Evolutionary conservation across 495 filamentous ascomycete genomes (phyloP), one percentile per base, ranked within the genome.

Genomic region (Aspergillus homomorphus): DNA sequence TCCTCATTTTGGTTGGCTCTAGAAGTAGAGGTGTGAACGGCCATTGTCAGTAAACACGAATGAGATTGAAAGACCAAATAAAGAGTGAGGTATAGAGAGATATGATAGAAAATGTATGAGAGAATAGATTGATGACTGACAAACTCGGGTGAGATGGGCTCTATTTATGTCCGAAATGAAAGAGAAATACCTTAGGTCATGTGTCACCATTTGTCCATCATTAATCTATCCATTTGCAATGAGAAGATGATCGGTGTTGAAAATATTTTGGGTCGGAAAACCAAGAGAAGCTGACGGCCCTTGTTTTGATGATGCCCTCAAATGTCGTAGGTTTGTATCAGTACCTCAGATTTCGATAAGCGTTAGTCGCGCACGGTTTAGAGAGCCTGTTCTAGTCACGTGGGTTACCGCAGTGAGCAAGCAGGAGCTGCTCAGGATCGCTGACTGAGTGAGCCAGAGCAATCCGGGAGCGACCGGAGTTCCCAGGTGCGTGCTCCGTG

Each of bases 181-280:
- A 38, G 33, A 38, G 33, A 49, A 49, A 49, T 49, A 49, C 45
- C 45, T 49, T 49, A 49, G 45, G 45, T 49, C 21, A 49, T 49
- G 21, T 14, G 24, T 49, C 20, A 49, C 21, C 45, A 49, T 49
- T 49, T 21, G 10, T 49, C 45, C 21, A 49, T 49, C 14, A 49
- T 49, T 49, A 49, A 49, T 49, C 45, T 49, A 49, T 49, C 45
- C 15, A 38, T 38, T 49, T 49, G 45, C 21, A 49, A 49, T 49
- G 20, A 49, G 24, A 21, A 49, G 21, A 49, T 49, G 10, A 49
- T 49, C 21, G 33, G 33, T 49, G 10, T 49, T 49, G 16, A 49
- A 49, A 49, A 49, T 49, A 49, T 49, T 10, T 23, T 49, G 20
- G 20, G 20, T 49, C 45, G 33, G 33, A 38, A 38, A 38, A 38